A percentile compares a stretch with the other conserved stretches of the same genome.
These are phyloP conservation scores for Oryza rufipogon DNA, from an alignment of 176 grass and related monocot species.

Conservation along the genomic window DNA sequence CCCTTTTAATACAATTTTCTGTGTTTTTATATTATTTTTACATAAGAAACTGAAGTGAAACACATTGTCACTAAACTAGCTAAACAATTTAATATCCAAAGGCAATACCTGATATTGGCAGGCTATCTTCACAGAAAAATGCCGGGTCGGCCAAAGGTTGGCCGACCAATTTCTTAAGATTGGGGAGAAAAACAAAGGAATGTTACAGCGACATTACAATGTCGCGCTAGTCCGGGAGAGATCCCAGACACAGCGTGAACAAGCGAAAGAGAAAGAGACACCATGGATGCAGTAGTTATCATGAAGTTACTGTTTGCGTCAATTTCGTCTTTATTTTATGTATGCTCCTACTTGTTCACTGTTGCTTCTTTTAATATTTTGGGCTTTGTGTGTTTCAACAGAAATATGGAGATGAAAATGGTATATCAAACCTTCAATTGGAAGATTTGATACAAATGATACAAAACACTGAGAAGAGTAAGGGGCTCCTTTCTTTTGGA, in stretches of 20 bases:
- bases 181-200: no score
- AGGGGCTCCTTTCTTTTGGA: slow-evolving; percentile 33
- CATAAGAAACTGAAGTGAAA: not conserved
- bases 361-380: slow-evolving; percentile 12
- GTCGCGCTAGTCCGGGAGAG: no score
- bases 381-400: not conserved
- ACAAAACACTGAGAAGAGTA: slow-evolving; percentile 79
- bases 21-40: not conserved
- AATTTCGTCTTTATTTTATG: not conserved
- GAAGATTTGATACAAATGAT: slow-evolving; percentile 84
- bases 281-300: not conserved
- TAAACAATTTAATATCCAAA: not conserved
- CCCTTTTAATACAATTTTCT: not conserved
- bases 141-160: no score
- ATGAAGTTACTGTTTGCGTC: not conserved
- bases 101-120: not conserved
- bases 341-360: slow-evolving; percentile 1
- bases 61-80: not conserved
- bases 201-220: no score
- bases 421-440: slow-evolving; percentile 46
- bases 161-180: no score
- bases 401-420: slow-evolving; percentile 47
- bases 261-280: not conserved
- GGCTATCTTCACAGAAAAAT: not conserved
- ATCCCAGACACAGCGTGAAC: no score